Evolutionary conservation across 2,329 filamentous ascomycete species (phyloP).

Genomic region (Penicillium decumbens): DNA sequence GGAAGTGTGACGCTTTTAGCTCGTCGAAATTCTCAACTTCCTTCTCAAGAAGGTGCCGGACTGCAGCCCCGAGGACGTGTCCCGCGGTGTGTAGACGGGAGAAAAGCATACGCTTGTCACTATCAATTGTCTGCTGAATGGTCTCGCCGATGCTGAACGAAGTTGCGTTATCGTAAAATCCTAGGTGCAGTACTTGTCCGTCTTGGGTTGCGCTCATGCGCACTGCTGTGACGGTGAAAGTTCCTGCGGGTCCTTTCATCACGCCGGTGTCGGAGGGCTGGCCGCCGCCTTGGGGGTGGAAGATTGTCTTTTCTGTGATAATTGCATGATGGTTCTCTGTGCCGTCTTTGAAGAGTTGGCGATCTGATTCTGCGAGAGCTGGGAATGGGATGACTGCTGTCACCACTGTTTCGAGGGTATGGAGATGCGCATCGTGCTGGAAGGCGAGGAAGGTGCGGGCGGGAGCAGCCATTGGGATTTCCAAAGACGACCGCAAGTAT

Average conservation of each 20-base stretch:
- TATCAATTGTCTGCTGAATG: slow-evolving; percentile 57
- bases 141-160: slow-evolving; percentile 33
- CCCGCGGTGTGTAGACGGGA: slow-evolving; percentile 69
- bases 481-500: background rate
- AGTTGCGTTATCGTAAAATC: slow-evolving; percentile 46
- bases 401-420: slow-evolving; percentile 44
- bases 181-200: slow-evolving; percentile 60
- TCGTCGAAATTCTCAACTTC: slow-evolving; percentile 57
- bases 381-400: slow-evolving; percentile 49
- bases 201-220: slow-evolving; percentile 4
- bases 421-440: slow-evolving; percentile 41
- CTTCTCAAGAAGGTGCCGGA: slow-evolving; percentile 54
- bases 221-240: background rate
- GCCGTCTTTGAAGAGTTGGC: slow-evolving; percentile 56
- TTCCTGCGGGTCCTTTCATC: slow-evolving; percentile 40
- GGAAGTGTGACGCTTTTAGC: slow-evolving; percentile 67
- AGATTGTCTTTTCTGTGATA: slow-evolving; percentile 63
- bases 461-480: background rate
- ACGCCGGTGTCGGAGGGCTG: slow-evolving; percentile 64
- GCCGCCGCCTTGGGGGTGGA: slow-evolving; percentile 70
- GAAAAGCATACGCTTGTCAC: slow-evolving; percentile 57
- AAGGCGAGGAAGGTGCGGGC: slow-evolving; percentile 24
- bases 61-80: slow-evolving; percentile 65
- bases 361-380: slow-evolving; percentile 50
- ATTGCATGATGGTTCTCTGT: slow-evolving; percentile 53